A percentile compares a stretch with the other conserved stretches of the same genome.
Conservation (phyloP, 139 green algal species). For the Chlamydomonas sphaeroides region DNA sequence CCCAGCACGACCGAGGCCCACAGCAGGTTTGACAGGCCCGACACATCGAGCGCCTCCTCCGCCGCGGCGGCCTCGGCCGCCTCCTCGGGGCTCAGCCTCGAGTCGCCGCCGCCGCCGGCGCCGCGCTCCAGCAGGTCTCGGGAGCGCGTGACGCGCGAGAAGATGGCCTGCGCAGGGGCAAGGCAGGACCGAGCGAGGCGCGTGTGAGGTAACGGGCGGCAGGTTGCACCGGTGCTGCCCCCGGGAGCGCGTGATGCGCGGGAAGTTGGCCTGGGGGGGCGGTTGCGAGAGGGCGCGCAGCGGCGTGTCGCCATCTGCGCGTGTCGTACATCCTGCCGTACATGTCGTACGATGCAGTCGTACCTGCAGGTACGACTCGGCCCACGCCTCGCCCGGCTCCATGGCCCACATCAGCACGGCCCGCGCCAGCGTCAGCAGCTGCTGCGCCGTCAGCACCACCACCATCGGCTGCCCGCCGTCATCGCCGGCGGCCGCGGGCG, state of each 20-base stretch:
- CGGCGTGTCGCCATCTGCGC: too few species aligned
- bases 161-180: not conserved
- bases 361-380: slow-evolving; percentile 19
- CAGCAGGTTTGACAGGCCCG: slow-evolving; percentile 19
- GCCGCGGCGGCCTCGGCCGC: slow-evolving; percentile 34
- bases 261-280: slow-evolving; percentile 33
- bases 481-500: not conserved
- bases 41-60: slow-evolving; percentile 17
- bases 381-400: not conserved
- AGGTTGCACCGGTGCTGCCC: too few species aligned
- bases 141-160: slow-evolving; percentile 6
- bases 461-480: not conserved
- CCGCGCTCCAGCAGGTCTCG: not conserved
- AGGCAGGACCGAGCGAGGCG: too few species aligned
- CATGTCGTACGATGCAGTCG: too few species aligned
- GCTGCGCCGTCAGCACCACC: slow-evolving; percentile 6
- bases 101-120: not conserved
- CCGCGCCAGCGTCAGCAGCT: slow-evolving; percentile 18
- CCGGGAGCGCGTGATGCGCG: slow-evolving; percentile 7
- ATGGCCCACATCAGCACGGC: slow-evolving; percentile 36
- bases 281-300: too few species aligned
- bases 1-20: slow-evolving; percentile 19
- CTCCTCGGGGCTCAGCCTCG: not conserved
- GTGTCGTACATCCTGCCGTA: too few species aligned
- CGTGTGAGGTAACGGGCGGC: too few species aligned